A percentile compares a stretch with the other conserved stretches of the same genome.
phyloP scores from a whole-genome alignment of 306 rosid species.

The Albizia julibrissin region DNA sequence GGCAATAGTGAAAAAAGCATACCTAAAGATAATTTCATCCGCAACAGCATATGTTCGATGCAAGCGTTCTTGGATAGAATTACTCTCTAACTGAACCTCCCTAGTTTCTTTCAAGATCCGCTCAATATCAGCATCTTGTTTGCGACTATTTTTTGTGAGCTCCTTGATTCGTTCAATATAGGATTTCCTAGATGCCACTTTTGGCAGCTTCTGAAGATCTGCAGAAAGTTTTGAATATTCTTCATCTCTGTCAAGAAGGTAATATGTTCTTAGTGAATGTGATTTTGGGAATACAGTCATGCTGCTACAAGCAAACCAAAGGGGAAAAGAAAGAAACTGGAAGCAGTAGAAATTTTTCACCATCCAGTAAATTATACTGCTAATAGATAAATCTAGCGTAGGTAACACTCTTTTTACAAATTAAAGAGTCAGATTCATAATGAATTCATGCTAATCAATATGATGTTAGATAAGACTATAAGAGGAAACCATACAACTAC shows the following conservation, averaged over 20 bases:
- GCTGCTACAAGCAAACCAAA: constrained; percentile 9
- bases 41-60: constrained; percentile 79
- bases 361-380: background rate
- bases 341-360: background rate
- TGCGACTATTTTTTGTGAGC: constrained; percentile 78
- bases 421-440: constrained; percentile 8
- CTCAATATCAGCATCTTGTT: constrained; percentile 84
- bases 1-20: constrained; percentile 30
- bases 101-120: constrained; percentile 80
- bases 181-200: constrained; percentile 67
- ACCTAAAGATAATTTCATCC: constrained; percentile 88
- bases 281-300: background rate
- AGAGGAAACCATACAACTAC: background rate
- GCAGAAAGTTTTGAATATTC: constrained; percentile 43
- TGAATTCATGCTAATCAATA: background rate
- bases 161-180: constrained; percentile 71
- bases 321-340: background rate
- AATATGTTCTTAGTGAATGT: constrained; percentile 5
- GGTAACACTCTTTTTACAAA: background rate
- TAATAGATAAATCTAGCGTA: background rate
- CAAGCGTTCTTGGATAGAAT: constrained; percentile 82
- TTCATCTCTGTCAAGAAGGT: constrained; percentile 43
- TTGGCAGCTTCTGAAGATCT: constrained; percentile 42
- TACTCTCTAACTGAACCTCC: constrained; percentile 88
- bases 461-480: background rate